Evolutionary conservation across 1,284 basidiomycete species (phyloP).

Genomic region (Pascua sp.): DNA sequence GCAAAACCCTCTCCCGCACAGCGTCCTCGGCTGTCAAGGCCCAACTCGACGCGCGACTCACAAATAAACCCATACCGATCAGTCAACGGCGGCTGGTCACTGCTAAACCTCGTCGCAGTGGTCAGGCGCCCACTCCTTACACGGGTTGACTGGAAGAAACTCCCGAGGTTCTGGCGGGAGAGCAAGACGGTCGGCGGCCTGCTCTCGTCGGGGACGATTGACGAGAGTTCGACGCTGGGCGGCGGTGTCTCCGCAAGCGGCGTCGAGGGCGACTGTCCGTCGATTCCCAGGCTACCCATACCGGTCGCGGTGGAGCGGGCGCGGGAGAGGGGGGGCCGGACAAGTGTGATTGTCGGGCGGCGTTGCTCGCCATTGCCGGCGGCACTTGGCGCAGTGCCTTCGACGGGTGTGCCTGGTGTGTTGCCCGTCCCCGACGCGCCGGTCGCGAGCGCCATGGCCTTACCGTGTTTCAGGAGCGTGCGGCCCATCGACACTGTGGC

Average conservation of each 20-base stretch:
- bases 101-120: slow-evolving; percentile 54
- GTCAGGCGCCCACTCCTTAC: slow-evolving; percentile 43
- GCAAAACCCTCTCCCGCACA: no score
- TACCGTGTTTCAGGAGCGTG: slow-evolving; percentile 32
- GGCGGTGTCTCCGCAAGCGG: slow-evolving; percentile 26
- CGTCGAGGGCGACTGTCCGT: slow-evolving; percentile 24
- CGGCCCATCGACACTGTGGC: slow-evolving; percentile 37
- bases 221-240: slow-evolving; percentile 72
- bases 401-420: not conserved
- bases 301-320: slow-evolving; percentile 33
- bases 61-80: slow-evolving; percentile 94
- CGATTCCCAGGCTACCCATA: slow-evolving; percentile 7
- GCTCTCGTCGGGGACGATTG: slow-evolving; percentile 77
- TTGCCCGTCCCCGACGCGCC: not conserved
- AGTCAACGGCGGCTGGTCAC: slow-evolving; percentile 65
- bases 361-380: no score
- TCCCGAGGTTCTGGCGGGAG: slow-evolving; percentile 40
- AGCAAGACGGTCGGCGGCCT: slow-evolving; percentile 68
- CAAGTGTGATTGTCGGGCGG: slow-evolving; percentile 2
- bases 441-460: slow-evolving; percentile 26
- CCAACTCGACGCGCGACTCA: slow-evolving; percentile 52
- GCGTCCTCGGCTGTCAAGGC: slow-evolving; percentile 45
- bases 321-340: slow-evolving; percentile 45
- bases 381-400: no score
- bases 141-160: slow-evolving; percentile 36